phyloP scores from a whole-genome alignment of 2,329 filamentous ascomycete genomes.

The Didymella lethalis region DNA sequence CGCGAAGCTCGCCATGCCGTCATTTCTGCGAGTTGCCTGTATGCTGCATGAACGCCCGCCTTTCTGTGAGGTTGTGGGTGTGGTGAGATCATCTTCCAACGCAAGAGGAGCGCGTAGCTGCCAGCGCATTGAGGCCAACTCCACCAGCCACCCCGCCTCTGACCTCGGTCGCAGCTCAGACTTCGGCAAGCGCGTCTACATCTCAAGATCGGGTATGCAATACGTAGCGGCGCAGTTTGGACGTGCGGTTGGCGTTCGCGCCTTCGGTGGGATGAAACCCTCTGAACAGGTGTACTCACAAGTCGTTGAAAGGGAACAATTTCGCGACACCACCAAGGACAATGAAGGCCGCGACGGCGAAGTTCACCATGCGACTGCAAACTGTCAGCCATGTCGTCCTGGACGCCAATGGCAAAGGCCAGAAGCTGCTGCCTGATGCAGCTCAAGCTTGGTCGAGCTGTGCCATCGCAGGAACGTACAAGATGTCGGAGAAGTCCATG shows the following conservation, averaged over 20 bases:
- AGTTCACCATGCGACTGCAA: constrained; percentile 88
- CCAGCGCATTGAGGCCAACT: not conserved
- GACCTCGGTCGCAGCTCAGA: not conserved
- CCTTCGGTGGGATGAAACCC: constrained; percentile 9
- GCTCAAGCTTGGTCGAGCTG: constrained; percentile 21
- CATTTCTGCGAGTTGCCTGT: not conserved
- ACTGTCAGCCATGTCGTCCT: constrained; percentile 24
- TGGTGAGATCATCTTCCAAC: not conserved
- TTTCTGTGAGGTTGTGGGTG: not conserved
- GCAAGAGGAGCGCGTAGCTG: not conserved
- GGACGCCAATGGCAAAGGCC: constrained; percentile 16
- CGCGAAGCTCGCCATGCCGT: not conserved
- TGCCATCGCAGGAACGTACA: constrained; percentile 66
- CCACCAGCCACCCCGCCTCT: not conserved
- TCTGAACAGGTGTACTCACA: constrained; percentile 42
- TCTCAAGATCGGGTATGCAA: not conserved
- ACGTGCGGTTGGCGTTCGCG: constrained; percentile 6
- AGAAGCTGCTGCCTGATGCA: constrained; percentile 29
- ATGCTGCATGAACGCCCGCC: too few species aligned
- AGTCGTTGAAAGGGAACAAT: constrained; percentile 64
- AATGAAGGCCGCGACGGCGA: constrained; percentile 86
- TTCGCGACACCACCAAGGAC: constrained; percentile 81
- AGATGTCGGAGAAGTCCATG: constrained; percentile 93
- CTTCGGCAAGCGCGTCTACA: not conserved
- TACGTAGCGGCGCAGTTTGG: not conserved